These are phyloP conservation scores for Xylaria grammica DNA, from an alignment of 495 filamentous ascomycete genomes.

Conservation along the genomic window DNA sequence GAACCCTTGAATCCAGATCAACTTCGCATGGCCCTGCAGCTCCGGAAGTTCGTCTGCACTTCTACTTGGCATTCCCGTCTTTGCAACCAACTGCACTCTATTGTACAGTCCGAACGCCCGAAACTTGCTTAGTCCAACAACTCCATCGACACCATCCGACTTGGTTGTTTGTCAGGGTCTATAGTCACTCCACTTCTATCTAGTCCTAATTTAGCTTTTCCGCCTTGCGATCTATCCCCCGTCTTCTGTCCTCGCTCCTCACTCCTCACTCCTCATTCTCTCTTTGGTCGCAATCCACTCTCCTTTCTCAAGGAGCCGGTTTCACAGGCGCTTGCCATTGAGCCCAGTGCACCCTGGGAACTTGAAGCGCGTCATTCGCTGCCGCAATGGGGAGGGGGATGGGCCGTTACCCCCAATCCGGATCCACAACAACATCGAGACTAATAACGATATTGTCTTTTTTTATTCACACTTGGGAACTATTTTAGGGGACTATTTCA, in stretches of 20 bases:
- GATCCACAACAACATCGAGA: conserved; percentile 7
- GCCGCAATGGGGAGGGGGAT: conserved; percentile 13
- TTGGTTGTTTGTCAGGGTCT: conserved; percentile 12
- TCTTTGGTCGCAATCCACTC: not conserved
- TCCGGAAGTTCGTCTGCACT: conserved; percentile 20
- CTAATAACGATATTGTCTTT: conserved; percentile 11
- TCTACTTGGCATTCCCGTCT: not conserved
- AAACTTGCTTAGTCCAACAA: conserved; percentile 15
- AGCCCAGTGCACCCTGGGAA: not conserved
- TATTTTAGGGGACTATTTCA: no score
- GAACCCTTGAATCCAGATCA: conserved; percentile 7
- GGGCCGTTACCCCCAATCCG: not conserved
- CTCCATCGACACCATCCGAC: conserved; percentile 19
- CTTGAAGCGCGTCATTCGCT: conserved; percentile 9
- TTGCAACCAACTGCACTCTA: not conserved
- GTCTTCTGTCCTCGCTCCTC: conserved; percentile 5
- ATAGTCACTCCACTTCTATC: conserved; percentile 23
- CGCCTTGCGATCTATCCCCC: conserved; percentile 8
- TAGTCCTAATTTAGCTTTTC: conserved; percentile 18
- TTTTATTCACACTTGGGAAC: conserved; percentile 3
- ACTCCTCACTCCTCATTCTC: conserved; percentile 5
- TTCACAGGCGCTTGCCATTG: not conserved
- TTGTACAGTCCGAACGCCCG: conserved; percentile 9
- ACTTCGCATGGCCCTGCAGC: conserved; percentile 21
- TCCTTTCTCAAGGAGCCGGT: not conserved